Conservation (phyloP, 148 eudicot species). For the Rhododendron simsii region DNA sequence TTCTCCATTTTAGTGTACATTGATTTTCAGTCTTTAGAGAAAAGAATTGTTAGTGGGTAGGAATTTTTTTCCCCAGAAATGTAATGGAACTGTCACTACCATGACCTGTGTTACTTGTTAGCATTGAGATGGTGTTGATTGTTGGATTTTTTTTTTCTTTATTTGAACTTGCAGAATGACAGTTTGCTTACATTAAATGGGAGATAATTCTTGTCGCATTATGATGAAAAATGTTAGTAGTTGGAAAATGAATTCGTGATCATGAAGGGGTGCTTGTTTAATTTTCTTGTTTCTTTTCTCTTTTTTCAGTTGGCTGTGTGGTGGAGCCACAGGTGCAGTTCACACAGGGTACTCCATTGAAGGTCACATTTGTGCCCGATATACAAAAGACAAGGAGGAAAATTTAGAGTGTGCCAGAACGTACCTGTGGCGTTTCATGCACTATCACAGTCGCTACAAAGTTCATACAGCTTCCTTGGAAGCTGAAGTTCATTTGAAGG, state of each 20-base stretch:
- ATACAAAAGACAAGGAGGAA: slow-evolving; percentile 38
- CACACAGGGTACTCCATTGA: slow-evolving; percentile 45
- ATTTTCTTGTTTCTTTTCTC: background rate
- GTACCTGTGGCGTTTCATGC: slow-evolving; percentile 51
- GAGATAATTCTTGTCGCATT: background rate
- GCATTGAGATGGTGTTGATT: background rate
- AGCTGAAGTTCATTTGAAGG: slow-evolving; percentile 42
- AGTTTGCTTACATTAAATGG: background rate
- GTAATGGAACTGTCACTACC: background rate
- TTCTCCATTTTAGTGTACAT: background rate
- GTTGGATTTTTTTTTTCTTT: background rate
- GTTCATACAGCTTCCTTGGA: slow-evolving; percentile 61
- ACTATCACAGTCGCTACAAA: slow-evolving; percentile 51
- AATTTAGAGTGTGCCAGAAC: slow-evolving; percentile 40
- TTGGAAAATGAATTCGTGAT: background rate
- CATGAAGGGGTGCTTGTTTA: background rate
- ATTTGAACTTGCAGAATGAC: background rate
- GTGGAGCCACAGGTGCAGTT: slow-evolving; percentile 44
- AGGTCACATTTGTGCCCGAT: slow-evolving; percentile 65
- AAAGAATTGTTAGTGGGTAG: background rate
- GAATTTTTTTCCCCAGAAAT: background rate
- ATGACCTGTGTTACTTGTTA: background rate
- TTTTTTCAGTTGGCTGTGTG: slow-evolving; percentile 72
- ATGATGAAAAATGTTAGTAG: background rate
- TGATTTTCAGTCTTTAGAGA: background rate